Evolutionary conservation across 1,284 basidiomycete genomes (phyloP).

Genomic region (Coniferiporia weirii): DNA sequence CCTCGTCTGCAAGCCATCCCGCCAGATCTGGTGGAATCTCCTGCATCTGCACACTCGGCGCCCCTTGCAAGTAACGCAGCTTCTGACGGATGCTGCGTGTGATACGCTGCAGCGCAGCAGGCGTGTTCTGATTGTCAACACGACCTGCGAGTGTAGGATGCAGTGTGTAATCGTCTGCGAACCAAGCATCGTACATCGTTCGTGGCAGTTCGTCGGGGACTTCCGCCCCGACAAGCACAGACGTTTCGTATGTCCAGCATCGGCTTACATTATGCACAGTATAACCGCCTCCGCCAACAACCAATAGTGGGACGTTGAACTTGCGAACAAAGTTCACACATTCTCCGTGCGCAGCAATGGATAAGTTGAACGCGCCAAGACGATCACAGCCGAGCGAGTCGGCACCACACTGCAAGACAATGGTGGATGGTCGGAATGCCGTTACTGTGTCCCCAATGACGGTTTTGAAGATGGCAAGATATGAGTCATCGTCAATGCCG

Average conservation of each 20-base stretch:
- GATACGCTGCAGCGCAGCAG: slow-evolving; percentile 80
- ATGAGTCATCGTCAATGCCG: slow-evolving; percentile 97
- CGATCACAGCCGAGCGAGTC: slow-evolving; percentile 94
- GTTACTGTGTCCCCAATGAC: slow-evolving; percentile 93
- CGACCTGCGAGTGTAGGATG: slow-evolving; percentile 89
- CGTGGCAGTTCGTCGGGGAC: slow-evolving; percentile 84
- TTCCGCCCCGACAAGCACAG: slow-evolving; percentile 81
- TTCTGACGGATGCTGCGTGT: slow-evolving; percentile 85
- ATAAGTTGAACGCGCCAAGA: slow-evolving; percentile 95
- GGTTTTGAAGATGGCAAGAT: slow-evolving; percentile 91
- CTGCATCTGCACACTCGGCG: slow-evolving; percentile 94
- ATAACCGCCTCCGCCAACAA: slow-evolving; percentile 94
- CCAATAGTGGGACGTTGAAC: slow-evolving; percentile 85
- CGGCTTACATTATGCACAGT: slow-evolving; percentile 93
- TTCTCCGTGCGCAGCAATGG: slow-evolving; percentile 98
- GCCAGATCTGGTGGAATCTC: slow-evolving; percentile 92
- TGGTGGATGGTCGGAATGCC: slow-evolving; percentile 84
- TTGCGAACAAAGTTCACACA: slow-evolving; percentile 95
- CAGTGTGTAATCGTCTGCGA: slow-evolving; percentile 87
- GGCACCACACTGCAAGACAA: slow-evolving; percentile 97
- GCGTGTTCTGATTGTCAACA: slow-evolving; percentile 91
- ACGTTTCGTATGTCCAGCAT: slow-evolving; percentile 99
- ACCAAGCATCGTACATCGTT: slow-evolving; percentile 92
- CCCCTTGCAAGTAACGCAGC: slow-evolving; percentile 88
- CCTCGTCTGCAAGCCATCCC: slow-evolving; percentile 75